phyloP scores from a whole-genome alignment of 2,329 filamentous ascomycete species.

The Boeremia lycopersici region DNA sequence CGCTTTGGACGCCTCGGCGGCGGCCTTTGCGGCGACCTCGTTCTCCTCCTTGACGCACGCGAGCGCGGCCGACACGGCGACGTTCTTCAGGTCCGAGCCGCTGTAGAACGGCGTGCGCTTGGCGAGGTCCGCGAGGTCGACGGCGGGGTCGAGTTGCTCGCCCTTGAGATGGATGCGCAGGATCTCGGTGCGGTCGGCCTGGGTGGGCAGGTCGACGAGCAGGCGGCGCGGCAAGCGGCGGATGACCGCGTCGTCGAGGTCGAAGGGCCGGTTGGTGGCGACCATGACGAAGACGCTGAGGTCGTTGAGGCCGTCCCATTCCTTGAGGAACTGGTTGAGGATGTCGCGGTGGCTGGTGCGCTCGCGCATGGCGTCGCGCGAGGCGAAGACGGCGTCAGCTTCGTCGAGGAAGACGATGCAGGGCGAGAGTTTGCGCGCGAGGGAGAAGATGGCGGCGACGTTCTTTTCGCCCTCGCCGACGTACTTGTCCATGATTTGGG shows the following conservation, averaged over 20 bases:
- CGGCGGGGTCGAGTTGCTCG: constrained; percentile 66
- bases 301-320: constrained; percentile 92
- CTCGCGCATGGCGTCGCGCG: constrained; percentile 69
- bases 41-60: constrained; percentile 79
- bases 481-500: constrained; percentile 94
- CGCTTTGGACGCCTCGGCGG: constrained; percentile 18
- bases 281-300: constrained; percentile 96
- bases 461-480: constrained; percentile 97
- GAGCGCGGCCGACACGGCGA: constrained; percentile 79
- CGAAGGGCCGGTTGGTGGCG: constrained; percentile 92
- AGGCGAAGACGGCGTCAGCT: constrained; percentile 88
- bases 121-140: constrained; percentile 68
- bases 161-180: constrained; percentile 72
- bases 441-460: constrained; percentile 83
- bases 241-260: constrained; percentile 86
- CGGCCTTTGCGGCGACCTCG: constrained; percentile 44
- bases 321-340: constrained; percentile 94
- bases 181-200: constrained; percentile 70
- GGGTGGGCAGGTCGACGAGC: constrained; percentile 73
- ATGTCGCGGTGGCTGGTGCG: constrained; percentile 81
- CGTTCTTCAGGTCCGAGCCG: constrained; percentile 81
- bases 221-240: constrained; percentile 75
- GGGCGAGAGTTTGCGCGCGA: constrained; percentile 89
- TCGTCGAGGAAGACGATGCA: constrained; percentile 98
- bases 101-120: constrained; percentile 77